Evolutionary conservation across 2,329 filamentous ascomycete genomes (phyloP).

Genomic region (Phialemoniopsis sp.): DNA sequence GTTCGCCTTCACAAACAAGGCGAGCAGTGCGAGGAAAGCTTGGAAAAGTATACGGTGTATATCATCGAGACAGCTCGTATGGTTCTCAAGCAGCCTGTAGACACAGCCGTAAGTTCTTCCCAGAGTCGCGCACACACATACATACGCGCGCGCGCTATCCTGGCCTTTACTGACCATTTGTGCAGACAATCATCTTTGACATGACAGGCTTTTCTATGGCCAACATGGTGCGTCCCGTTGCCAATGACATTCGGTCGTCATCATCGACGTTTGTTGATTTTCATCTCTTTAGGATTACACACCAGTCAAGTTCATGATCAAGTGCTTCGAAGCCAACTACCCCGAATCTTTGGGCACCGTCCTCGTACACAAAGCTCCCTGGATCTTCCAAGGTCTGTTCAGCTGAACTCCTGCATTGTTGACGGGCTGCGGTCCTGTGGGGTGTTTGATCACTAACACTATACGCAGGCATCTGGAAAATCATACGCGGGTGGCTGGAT

Average conservation of each 20-base stretch:
- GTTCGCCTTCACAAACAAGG: slow-evolving; percentile 77
- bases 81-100: slow-evolving; percentile 72
- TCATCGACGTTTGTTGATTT: too few relatives aligned
- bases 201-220: slow-evolving; percentile 91
- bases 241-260: too few relatives aligned
- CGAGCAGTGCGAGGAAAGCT: slow-evolving; percentile 74
- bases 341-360: slow-evolving; percentile 88
- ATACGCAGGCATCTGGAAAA: slow-evolving; percentile 78
- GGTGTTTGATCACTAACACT: too few relatives aligned
- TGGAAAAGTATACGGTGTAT: slow-evolving; percentile 90
- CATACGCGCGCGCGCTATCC: too few relatives aligned
- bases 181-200: slow-evolving; percentile 85
- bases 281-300: slow-evolving; percentile 67
- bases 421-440: too few relatives aligned
- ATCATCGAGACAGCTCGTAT: slow-evolving; percentile 92
- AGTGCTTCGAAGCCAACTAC: slow-evolving; percentile 98
- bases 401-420: too few relatives aligned
- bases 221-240: slow-evolving; percentile 74
- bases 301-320: slow-evolving; percentile 98
- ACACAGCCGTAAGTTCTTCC: slow-evolving; percentile 87
- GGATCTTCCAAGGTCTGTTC: slow-evolving; percentile 82
- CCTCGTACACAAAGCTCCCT: slow-evolving; percentile 92
- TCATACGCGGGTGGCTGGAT: slow-evolving; percentile 94
- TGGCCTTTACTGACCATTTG: slow-evolving; percentile 15
- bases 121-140: too few relatives aligned